Percentiles rank a stretch among this genome's conserved stretches.
phyloP scores from a whole-genome alignment of 805 yeast genomes.

The Torulaspora microellipsoides region DNA sequence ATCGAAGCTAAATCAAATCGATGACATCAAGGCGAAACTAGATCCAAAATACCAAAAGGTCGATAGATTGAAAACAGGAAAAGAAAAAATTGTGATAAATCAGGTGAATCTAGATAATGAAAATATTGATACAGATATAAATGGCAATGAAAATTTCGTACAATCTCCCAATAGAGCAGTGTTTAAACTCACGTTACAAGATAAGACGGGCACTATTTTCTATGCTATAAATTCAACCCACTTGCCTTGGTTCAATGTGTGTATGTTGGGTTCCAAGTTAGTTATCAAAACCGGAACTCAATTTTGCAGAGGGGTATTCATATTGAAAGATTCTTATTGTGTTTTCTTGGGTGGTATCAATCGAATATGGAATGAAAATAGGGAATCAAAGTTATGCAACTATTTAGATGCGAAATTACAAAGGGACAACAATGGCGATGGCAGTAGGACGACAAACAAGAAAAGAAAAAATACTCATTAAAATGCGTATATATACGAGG shows the following conservation, averaged over 20 bases:
- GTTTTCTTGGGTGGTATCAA: conserved; percentile 40
- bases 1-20: conserved; percentile 50
- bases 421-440: conserved; percentile 11
- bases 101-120: conserved; percentile 47
- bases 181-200: conserved; percentile 57
- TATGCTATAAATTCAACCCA: conserved; percentile 57
- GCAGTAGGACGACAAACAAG: conserved; percentile 3
- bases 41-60: conserved; percentile 58
- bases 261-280: conserved; percentile 57
- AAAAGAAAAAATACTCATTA: conserved; percentile 18
- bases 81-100: conserved; percentile 37
- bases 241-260: conserved; percentile 44
- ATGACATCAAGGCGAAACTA: conserved; percentile 46
- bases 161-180: conserved; percentile 22
- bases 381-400: conserved; percentile 30
- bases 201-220: conserved; percentile 44
- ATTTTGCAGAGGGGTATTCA: conserved; percentile 44
- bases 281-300: conserved; percentile 45
- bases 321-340: conserved; percentile 28
- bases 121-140: conserved; percentile 13
- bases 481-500: not conserved
- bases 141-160: conserved; percentile 1
- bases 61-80: conserved; percentile 44
- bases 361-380: conserved; percentile 37
- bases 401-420: conserved; percentile 29